phyloP scores from a whole-genome alignment of 768 basidiomycete species.

The Antrodiella citrinella region DNA sequence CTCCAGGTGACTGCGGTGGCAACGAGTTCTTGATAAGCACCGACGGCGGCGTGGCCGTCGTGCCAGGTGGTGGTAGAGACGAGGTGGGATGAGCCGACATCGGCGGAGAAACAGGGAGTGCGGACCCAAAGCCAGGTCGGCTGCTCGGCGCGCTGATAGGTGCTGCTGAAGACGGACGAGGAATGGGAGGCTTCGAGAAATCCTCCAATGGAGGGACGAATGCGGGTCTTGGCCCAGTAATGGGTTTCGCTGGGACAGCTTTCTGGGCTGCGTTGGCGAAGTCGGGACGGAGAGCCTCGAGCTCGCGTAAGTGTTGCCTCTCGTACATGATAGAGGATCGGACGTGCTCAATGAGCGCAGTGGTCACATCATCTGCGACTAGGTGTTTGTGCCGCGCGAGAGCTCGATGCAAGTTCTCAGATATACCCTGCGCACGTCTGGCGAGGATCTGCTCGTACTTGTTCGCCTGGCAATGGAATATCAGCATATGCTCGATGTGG shows the following conservation, averaged over 20 bases:
- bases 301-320: conserved; percentile 76
- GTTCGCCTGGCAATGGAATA: conserved; percentile 53
- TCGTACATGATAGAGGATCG: conserved; percentile 91
- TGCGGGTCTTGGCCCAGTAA: conserved; percentile 51
- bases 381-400: conserved; percentile 77
- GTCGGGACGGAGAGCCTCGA: conserved; percentile 78
- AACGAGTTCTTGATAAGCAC: conserved; percentile 8
- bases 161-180: conserved; percentile 14
- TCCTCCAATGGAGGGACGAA: conserved; percentile 61
- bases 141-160: conserved; percentile 11
- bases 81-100: conserved; percentile 2
- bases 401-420: conserved; percentile 84
- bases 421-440: conserved; percentile 86
- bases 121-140: background rate
- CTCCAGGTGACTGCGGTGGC: conserved; percentile 41
- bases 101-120: background rate
- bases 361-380: conserved; percentile 86
- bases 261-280: conserved; percentile 62
- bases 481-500: background rate
- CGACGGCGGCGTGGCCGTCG: background rate
- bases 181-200: conserved; percentile 29
- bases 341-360: conserved; percentile 87
- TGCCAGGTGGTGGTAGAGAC: background rate
- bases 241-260: conserved; percentile 35
- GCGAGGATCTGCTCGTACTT: conserved; percentile 83